A percentile compares a stretch with the other conserved stretches of the same genome.
Evolutionary conservation across 1,284 basidiomycete genomes (phyloP).

Genomic region (Pterulicium gracile): DNA sequence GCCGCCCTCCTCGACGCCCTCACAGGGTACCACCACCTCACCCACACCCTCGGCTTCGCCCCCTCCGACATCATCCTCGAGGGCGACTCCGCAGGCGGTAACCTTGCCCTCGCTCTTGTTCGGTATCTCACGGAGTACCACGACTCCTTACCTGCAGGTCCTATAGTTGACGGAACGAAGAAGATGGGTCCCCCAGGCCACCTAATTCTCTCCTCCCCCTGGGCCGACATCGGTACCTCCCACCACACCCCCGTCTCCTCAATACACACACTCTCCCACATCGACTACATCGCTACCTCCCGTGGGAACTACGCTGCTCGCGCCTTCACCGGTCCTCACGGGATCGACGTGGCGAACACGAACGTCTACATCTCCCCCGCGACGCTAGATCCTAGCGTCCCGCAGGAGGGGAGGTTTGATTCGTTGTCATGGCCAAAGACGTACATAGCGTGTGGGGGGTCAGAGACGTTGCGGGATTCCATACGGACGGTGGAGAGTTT

Average conservation of each 20-base stretch:
- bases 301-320: slow-evolving; percentile 6
- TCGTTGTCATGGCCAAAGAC: slow-evolving; percentile 25
- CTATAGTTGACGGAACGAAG: not conserved
- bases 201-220: slow-evolving; percentile 32
- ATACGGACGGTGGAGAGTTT: slow-evolving; percentile 20
- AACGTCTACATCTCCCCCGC: slow-evolving; percentile 20
- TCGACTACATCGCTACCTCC: slow-evolving; percentile 13
- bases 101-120: slow-evolving; percentile 37
- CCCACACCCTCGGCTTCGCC: slow-evolving; percentile 27
- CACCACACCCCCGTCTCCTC: slow-evolving; percentile 12
- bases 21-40: slow-evolving; percentile 40
- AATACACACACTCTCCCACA: slow-evolving; percentile 12
- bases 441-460: slow-evolving; percentile 22
- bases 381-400: slow-evolving; percentile 10
- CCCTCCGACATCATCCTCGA: slow-evolving; percentile 40
- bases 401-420: slow-evolving; percentile 15
- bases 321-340: slow-evolving; percentile 8
- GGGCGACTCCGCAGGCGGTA: slow-evolving; percentile 56
- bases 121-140: slow-evolving; percentile 26
- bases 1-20: slow-evolving; percentile 43
- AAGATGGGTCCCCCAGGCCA: not conserved
- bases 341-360: slow-evolving; percentile 6
- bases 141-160: slow-evolving; percentile 8
- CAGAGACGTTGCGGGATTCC: slow-evolving; percentile 22
- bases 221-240: slow-evolving; percentile 28